phyloP scores from a whole-genome alignment of 495 filamentous ascomycete genomes.

The Pyrenula massariospora region DNA sequence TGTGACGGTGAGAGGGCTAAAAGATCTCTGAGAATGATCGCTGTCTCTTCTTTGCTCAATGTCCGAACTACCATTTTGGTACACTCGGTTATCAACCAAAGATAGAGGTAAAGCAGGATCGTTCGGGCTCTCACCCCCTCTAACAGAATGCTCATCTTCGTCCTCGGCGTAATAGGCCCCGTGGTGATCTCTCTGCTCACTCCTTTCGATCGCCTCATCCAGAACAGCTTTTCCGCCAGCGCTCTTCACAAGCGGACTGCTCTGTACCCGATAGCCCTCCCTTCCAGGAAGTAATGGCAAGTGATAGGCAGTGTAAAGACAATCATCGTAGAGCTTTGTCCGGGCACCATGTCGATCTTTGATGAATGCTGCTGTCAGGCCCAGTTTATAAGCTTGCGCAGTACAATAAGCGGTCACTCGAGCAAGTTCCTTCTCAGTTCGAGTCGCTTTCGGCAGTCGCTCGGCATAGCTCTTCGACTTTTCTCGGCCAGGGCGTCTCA shows the following conservation, averaged over 20 bases:
- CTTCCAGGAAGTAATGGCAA: slow-evolving; percentile 72
- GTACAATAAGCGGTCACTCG: slow-evolving; percentile 95
- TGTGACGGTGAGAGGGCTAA: slow-evolving; percentile 11
- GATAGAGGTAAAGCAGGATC: slow-evolving; percentile 12
- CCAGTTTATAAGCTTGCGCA: slow-evolving; percentile 83
- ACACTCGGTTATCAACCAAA: slow-evolving; percentile 6
- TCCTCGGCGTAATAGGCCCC: slow-evolving; percentile 70
- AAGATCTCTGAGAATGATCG: slow-evolving; percentile 6
- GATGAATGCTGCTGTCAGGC: slow-evolving; percentile 74
- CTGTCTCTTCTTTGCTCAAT: slow-evolving; percentile 7
- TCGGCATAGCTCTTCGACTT: slow-evolving; percentile 91
- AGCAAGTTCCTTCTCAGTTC: slow-evolving; percentile 68
- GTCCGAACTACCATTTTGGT: slow-evolving; percentile 5
- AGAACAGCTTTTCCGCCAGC: slow-evolving; percentile 86
- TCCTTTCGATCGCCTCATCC: slow-evolving; percentile 93
- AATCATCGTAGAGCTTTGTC: slow-evolving; percentile 98
- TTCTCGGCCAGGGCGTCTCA: slow-evolving; percentile 41
- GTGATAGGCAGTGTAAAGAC: slow-evolving; percentile 91
- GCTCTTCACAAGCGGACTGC: slow-evolving; percentile 81
- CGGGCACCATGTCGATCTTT: slow-evolving; percentile 81
- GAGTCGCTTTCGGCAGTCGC: slow-evolving; percentile 75
- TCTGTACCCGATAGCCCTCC: slow-evolving; percentile 77
- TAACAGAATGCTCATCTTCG: slow-evolving; percentile 21
- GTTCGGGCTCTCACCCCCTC: slow-evolving; percentile 27
- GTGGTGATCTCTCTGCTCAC: slow-evolving; percentile 78